Base-by-base conservation (phyloP, 129 eudicot species). In the Saposhnikovia divaricata region DNA sequence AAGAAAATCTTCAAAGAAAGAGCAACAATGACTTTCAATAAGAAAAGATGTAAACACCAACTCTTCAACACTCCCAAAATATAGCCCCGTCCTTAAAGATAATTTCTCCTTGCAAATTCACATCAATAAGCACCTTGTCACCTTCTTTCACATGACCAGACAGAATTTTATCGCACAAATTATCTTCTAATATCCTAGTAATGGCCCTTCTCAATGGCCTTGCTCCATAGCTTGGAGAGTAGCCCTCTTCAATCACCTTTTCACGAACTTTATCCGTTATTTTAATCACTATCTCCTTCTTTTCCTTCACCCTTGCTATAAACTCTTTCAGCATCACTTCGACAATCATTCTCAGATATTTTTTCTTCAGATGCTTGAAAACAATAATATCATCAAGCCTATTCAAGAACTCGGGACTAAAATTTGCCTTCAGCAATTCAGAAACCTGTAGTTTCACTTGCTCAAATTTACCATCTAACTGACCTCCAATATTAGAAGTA, bases 131-230 rank as follows among this genome's bases (percentile, higher is more conserved):
- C 25, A 71, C 47, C 12, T 77, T 77, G 63, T 88, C 92, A 1
- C 87, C 88, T 75, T 84, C 84, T 77, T 81, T 80, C 4, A 87
- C 73, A 77, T 86, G 81, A 13, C 89, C 87, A 57, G 83, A 73
- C 57, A 85, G 66, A 72, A 90, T 85, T 72, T 83, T 77, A 7
- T 90, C 87, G 1, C 87, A 89, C 83, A 90, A 80, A 6, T 75
- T 82, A 78, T 87, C 91, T 74, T 90, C 93, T 39, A 88, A 69
- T 28, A 86, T 82, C 77, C 88, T 77, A 39, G 81, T 84, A 6
- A 90, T 84, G 1, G 86, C 89, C 70, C 88, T 80, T n/a, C 83
- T 82, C 77, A 85, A 68, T n/a, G 92, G 92, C 81, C 89, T 89
- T 5, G 89, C 89, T 42, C 89, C 92, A 39, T 83, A 86, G 16